phyloP scores from a whole-genome alignment of 176 grass and related monocot species.

The Areca catechu region DNA sequence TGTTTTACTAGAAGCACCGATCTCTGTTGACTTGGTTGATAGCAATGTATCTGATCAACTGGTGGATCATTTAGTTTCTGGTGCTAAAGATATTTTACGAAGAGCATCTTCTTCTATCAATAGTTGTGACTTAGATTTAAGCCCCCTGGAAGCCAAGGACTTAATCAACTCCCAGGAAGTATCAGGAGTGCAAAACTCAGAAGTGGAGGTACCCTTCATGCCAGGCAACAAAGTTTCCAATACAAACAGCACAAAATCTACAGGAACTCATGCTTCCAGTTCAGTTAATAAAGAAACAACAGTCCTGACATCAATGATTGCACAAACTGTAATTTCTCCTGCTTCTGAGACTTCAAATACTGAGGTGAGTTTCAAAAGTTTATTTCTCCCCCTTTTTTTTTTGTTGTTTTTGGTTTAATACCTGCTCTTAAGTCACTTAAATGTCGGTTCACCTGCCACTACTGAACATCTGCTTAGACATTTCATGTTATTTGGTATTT shows the following conservation, averaged over 20 bases:
- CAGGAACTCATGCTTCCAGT: constrained; percentile 21
- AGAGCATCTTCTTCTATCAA: constrained; percentile 4
- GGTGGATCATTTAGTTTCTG: constrained; percentile 8
- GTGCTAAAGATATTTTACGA: neutral
- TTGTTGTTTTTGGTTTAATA: neutral
- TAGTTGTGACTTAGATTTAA: constrained; percentile 13
- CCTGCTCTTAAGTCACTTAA: neutral
- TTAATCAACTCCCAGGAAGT: constrained; percentile 11
- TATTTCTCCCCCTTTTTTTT: neutral
- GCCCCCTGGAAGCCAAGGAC: constrained; percentile 10
- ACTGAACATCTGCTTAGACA: no score
- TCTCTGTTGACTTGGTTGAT: neutral
- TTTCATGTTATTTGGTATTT: no score
- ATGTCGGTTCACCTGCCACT: no score
- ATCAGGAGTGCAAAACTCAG: neutral
- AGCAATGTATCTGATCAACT: constrained; percentile 6
- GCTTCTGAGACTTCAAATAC: neutral
- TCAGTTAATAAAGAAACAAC: neutral
- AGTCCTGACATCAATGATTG: neutral
- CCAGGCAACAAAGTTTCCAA: constrained; percentile 6
- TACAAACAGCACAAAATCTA: constrained; percentile 7
- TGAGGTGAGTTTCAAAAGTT: constrained; percentile 14
- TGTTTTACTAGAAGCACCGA: constrained; percentile 24
- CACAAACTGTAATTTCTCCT: constrained; percentile 1
- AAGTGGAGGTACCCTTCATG: constrained; percentile 18